Evolutionary conservation across 2,329 filamentous ascomycete genomes (phyloP), one percentile per base, ranked within the genome.

Genomic region (Sporothrix euskadiensis): DNA sequence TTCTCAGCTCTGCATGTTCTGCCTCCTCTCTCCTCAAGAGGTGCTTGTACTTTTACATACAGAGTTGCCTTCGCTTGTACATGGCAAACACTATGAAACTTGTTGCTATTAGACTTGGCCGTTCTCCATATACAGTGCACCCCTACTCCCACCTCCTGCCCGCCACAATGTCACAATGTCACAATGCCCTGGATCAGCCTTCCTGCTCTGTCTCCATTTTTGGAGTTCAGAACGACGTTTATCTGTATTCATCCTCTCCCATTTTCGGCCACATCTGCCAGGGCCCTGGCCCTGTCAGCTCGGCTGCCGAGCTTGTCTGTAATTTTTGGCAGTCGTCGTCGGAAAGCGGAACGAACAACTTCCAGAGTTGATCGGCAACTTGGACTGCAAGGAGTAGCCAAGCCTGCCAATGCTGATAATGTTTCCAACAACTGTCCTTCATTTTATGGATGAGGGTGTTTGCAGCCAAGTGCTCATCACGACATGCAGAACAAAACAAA

Each of bases 251-350:
- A 30, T 26, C 12, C 32, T 59, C 22, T 16, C 56, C 56, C 32
- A 30, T 39, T 39, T 9, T 10, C n/a, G 44, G 12, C 12, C n/a
- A 22, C 30, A 26, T 39, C 10, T 22, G 39, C 63, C 32, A 68
- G 44, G 30, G 6, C 41, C 14, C 44, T 68, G 47, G 61, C 44
- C 49, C 41, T 22, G 19, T 26, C 66, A 49, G 66, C 32, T 69
- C 66, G 66, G 66, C 30, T 56, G 32, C 66, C 66, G 49, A 69
- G 66, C 49, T 41, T 69, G 41, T 54, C 66, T 68, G 10, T 66
- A 12, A n/a, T 66, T 22, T 47, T 44, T 16, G 9, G 5, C 12
- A 44, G 22, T 26, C 14, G 35, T 49, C 14, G 14, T 19, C 44
- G 44, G 44, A 49, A 49, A 49, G 44, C 66, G 66, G 66, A 69